Percentiles rank a stretch among this genome's conserved stretches.
phyloP scores from a whole-genome alignment of 2,329 filamentous ascomycete genomes.

The Diaporthe destruens region DNA sequence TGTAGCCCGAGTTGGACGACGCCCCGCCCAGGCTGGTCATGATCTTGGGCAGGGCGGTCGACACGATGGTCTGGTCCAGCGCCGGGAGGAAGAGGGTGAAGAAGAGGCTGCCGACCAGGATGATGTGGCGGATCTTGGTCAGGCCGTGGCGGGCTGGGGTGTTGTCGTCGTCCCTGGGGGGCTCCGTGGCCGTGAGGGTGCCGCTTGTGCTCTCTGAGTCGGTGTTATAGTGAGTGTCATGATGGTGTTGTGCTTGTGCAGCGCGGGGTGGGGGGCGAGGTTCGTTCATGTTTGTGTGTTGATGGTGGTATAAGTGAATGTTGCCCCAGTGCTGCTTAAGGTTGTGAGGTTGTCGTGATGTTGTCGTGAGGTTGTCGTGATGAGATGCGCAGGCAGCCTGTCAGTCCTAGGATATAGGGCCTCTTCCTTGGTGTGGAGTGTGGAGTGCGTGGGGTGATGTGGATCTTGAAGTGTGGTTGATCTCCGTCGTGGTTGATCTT shows the following conservation, averaged over 20 bases:
- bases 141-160: not conserved
- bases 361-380: no score
- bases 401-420: not conserved
- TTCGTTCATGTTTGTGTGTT: conserved; percentile 3
- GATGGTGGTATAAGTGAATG: no score
- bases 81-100: conserved; percentile 38
- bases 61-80: conserved; percentile 40
- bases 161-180: conserved; percentile 2
- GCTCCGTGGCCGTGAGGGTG: conserved; percentile 4
- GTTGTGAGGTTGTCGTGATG: not conserved
- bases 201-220: conserved; percentile 34
- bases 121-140: conserved; percentile 21
- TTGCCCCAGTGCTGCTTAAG: not conserved
- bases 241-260: no score
- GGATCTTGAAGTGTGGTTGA: no score
- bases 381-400: not conserved
- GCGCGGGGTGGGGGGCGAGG: conserved; percentile 18
- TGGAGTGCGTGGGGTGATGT: no score
- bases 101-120: conserved; percentile 38
- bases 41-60: conserved; percentile 31
- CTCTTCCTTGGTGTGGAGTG: not conserved
- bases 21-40: conserved; percentile 30
- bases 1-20: conserved; percentile 36
- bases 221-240: not conserved
- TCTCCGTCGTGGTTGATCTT: no score